These are phyloP conservation scores for Sisymbrium irio DNA, from an alignment of 345 rosid genomes.

Conservation along the genomic window DNA sequence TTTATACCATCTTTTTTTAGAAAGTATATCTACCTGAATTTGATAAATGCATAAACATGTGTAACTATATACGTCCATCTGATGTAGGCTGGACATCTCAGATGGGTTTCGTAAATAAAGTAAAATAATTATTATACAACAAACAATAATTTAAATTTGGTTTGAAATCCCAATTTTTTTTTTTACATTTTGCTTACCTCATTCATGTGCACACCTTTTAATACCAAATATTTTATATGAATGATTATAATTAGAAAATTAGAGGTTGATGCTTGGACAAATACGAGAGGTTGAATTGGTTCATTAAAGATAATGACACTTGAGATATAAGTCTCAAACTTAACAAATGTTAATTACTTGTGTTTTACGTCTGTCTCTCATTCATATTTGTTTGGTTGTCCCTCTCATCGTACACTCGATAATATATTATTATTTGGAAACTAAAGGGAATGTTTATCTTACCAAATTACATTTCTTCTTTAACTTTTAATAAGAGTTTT, in stretches of 20 bases:
- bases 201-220: background rate
- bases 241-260: background rate
- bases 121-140: no score
- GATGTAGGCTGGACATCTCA: background rate
- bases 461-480: background rate
- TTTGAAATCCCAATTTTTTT: background rate
- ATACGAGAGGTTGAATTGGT: conserved; percentile 4
- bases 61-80: background rate
- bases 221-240: background rate
- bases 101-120: no score
- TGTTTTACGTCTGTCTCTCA: conserved; percentile 19
- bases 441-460: background rate
- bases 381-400: conserved; percentile 22
- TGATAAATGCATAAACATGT: background rate
- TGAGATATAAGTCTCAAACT: conserved; percentile 20
- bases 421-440: background rate
- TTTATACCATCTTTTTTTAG: no score
- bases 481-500: background rate
- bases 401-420: background rate
- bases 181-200: background rate
- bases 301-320: conserved; percentile 6
- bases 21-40: background rate
- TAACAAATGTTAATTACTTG: conserved; percentile 20
- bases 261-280: conserved; percentile 1
- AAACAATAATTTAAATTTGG: background rate